Evolutionary conservation across 2,329 filamentous ascomycete genomes (phyloP).

Genomic region (Paramyrothecium roridum): DNA sequence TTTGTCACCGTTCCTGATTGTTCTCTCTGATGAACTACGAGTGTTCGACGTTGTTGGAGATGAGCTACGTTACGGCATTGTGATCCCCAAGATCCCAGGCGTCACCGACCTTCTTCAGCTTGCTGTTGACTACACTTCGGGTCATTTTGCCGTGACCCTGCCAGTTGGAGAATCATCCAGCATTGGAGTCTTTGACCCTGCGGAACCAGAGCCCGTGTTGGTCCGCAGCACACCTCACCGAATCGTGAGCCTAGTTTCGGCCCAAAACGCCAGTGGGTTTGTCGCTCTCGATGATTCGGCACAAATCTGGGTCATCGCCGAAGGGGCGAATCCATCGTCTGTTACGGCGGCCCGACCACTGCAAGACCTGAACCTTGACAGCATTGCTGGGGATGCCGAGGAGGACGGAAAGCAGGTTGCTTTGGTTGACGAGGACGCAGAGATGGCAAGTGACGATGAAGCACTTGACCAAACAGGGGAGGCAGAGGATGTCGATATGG

Average conservation of each 20-base stretch:
- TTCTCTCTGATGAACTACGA: conserved; percentile 68
- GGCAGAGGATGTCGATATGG: conserved; percentile 42
- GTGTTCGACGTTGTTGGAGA: conserved; percentile 86
- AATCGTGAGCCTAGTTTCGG: conserved; percentile 65
- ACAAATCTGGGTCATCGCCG: conserved; percentile 62
- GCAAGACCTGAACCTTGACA: conserved; percentile 49
- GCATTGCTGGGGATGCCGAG: conserved; percentile 21
- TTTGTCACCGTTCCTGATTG: conserved; percentile 69
- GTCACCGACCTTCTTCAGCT: conserved; percentile 56
- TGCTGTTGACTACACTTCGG: conserved; percentile 64
- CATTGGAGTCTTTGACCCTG: conserved; percentile 65
- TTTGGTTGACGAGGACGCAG: conserved; percentile 37
- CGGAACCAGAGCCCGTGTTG: conserved; percentile 56
- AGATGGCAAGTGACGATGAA: conserved; percentile 40
- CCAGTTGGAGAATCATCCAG: conserved; percentile 44
- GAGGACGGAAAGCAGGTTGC: conserved; percentile 22
- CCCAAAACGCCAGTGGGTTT: conserved; percentile 66
- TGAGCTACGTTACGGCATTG: conserved; percentile 64
- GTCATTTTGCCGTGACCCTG: conserved; percentile 64
- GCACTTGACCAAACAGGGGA: conserved; percentile 33
- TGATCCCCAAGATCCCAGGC: conserved; percentile 43
- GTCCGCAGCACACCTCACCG: conserved; percentile 53
- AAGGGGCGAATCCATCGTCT: conserved; percentile 54
- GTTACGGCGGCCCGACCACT: conserved; percentile 53
- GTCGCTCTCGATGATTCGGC: conserved; percentile 73